These are phyloP conservation scores for Saccharomycopsis sp. DNA, from an alignment of 805 yeast species.

Conservation along the genomic window DNA sequence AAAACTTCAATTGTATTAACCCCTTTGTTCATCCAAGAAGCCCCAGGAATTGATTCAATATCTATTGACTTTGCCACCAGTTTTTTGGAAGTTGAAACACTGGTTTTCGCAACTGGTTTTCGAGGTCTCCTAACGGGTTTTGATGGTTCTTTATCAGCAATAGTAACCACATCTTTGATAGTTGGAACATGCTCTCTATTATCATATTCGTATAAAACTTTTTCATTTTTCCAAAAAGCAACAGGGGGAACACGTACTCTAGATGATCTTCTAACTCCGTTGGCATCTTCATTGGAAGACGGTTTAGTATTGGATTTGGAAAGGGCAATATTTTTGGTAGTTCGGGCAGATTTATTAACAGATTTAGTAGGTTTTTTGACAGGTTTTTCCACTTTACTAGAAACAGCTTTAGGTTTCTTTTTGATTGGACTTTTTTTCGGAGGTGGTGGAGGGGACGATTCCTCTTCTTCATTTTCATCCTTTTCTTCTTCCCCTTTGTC, in stretches of 20 bases:
- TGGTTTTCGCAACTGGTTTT: not conserved
- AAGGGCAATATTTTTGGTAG: conserved; percentile 19
- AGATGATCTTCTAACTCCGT: conserved; percentile 44
- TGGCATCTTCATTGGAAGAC: not conserved
- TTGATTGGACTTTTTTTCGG: no score
- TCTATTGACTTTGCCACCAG: conserved; percentile 9
- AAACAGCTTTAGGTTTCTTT: no score
- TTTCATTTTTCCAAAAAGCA: conserved; percentile 80
- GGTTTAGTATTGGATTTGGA: no score
- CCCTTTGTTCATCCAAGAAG: conserved; percentile 42
- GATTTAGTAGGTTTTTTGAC: not conserved
- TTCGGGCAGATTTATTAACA: conserved; percentile 2
- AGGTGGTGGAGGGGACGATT: no score
- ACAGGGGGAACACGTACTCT: conserved; percentile 61
- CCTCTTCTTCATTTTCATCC: not conserved
- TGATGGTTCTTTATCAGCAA: conserved; percentile 12
- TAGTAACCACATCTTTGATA: conserved; percentile 46
- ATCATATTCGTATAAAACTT: conserved; percentile 44
- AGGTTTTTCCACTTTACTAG: conserved; percentile 15
- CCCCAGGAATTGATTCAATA: conserved; percentile 18
- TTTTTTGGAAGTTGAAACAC: not conserved
- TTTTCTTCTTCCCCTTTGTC: not conserved
- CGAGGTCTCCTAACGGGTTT: not conserved
- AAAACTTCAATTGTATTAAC: conserved; percentile 37
- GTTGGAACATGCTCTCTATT: conserved; percentile 38